phyloP scores from a whole-genome alignment of 805 yeast species.

The Candida methanosorbosa region DNA sequence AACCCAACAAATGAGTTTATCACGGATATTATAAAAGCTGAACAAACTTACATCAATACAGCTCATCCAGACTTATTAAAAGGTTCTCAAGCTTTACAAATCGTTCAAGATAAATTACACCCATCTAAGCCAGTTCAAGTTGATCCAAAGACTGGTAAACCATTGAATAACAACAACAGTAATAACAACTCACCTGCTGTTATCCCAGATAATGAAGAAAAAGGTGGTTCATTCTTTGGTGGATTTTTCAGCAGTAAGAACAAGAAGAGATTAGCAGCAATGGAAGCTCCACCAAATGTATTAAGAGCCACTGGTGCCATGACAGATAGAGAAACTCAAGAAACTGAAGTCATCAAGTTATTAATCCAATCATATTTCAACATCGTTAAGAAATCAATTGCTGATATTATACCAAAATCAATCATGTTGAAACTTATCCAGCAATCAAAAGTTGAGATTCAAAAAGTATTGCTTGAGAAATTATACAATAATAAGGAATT shows the following conservation, averaged over 20 bases:
- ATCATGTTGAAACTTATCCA: constrained; percentile 87
- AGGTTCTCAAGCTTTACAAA: constrained; percentile 91
- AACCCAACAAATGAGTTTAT: constrained; percentile 84
- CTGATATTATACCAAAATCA: constrained; percentile 93
- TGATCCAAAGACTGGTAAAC: constrained; percentile 87
- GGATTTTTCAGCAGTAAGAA: constrained; percentile 90
- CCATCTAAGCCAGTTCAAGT: constrained; percentile 67
- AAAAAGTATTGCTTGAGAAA: constrained; percentile 80
- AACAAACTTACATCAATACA: constrained; percentile 91
- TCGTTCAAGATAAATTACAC: constrained; percentile 81
- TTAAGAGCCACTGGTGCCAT: constrained; percentile 86
- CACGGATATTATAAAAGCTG: constrained; percentile 71
- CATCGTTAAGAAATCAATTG: constrained; percentile 88
- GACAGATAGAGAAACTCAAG: constrained; percentile 94
- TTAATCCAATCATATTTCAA: constrained; percentile 83
- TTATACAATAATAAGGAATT: constrained; percentile 71
- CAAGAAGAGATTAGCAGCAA: constrained; percentile 85
- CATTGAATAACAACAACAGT: constrained; percentile 33
- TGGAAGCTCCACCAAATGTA: constrained; percentile 97
- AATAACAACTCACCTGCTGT: constrained; percentile 20
- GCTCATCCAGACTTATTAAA: constrained; percentile 95
- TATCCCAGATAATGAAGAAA: constrained; percentile 34
- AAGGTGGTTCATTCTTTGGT: constrained; percentile 79
- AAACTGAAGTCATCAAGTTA: constrained; percentile 93
- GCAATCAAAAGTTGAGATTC: constrained; percentile 78